Conservation (phyloP, 805 yeast genomes). For the Jamesozyma gamospora region DNA sequence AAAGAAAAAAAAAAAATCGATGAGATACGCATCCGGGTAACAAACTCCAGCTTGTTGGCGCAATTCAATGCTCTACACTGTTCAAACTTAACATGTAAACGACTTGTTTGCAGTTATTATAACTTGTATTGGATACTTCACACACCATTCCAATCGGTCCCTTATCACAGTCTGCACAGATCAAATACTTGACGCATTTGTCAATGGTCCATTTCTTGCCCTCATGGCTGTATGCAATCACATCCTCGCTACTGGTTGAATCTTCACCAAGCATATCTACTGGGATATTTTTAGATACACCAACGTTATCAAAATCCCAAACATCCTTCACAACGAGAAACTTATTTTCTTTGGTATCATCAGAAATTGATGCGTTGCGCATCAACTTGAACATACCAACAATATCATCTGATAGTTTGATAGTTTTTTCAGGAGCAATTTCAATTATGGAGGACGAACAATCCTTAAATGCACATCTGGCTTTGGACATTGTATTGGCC, state of each 20-base stretch:
- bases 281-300: conserved; percentile 45
- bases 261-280: neutral
- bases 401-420: conserved; percentile 7
- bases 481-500: conserved; percentile 8
- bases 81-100: conserved; percentile 37
- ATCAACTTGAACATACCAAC: conserved; percentile 15
- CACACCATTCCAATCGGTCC: conserved; percentile 65
- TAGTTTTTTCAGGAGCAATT: conserved; percentile 1
- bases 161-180: conserved; percentile 68
- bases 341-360: neutral
- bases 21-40: neutral
- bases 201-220: conserved; percentile 18
- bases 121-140: conserved; percentile 27
- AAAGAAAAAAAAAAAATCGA: neutral
- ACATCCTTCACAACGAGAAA: conserved; percentile 45
- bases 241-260: conserved; percentile 11
- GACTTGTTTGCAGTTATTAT: conserved; percentile 19
- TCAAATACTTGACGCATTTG: conserved; percentile 42
- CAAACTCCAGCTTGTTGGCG: neutral
- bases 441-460: conserved; percentile 13
- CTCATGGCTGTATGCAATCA: conserved; percentile 9
- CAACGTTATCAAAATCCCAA: conserved; percentile 76
- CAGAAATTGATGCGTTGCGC: conserved; percentile 4
- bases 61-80: conserved; percentile 21
- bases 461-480: conserved; percentile 18